A percentile compares a stretch with the other conserved stretches of the same genome.
These are phyloP conservation scores for Salvia miltiorrhiza DNA, from an alignment of 257 asterid genomes.

Conservation along the genomic window DNA sequence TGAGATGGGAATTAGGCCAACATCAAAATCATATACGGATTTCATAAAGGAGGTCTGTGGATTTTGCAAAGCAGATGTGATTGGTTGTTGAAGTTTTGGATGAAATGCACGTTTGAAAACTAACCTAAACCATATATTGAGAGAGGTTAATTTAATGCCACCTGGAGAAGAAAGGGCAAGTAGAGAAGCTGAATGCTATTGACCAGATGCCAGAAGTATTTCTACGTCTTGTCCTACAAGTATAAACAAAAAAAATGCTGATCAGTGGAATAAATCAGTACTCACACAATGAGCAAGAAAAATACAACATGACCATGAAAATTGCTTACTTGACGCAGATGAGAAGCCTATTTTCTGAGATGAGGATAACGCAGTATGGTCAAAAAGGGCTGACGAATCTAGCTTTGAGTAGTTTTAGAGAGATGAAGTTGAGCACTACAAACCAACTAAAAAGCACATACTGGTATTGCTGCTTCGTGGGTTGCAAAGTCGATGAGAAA, in stretches of 20 bases:
- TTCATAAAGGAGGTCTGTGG: constrained; percentile 67
- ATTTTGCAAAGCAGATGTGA: constrained; percentile 56
- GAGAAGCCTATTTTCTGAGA: constrained; percentile 70
- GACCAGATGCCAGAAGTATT: too few relatives aligned
- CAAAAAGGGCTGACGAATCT: constrained; percentile 70
- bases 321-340: constrained; percentile 69
- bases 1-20: constrained; percentile 53
- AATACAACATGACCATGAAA: constrained; percentile 78
- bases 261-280: constrained; percentile 22
- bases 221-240: too few relatives aligned
- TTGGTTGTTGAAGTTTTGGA: constrained; percentile 47
- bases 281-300: constrained; percentile 42
- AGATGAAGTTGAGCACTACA: constrained; percentile 64
- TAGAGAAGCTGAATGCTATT: constrained; percentile 34
- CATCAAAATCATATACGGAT: constrained; percentile 41
- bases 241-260: constrained; percentile 10
- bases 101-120: constrained; percentile 43
- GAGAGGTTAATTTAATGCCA: constrained; percentile 35
- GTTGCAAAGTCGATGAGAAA: too few relatives aligned
- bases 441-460: constrained; percentile 58
- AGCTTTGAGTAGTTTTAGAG: constrained; percentile 57
- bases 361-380: constrained; percentile 85
- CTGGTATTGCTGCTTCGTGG: too few relatives aligned
- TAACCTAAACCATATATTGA: constrained; percentile 40
- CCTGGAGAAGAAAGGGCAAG: constrained; percentile 56